These are phyloP conservation scores for Cadophora luteo-olivacea DNA, from an alignment of 2,329 filamentous ascomycete species.

Conservation along the genomic window DNA sequence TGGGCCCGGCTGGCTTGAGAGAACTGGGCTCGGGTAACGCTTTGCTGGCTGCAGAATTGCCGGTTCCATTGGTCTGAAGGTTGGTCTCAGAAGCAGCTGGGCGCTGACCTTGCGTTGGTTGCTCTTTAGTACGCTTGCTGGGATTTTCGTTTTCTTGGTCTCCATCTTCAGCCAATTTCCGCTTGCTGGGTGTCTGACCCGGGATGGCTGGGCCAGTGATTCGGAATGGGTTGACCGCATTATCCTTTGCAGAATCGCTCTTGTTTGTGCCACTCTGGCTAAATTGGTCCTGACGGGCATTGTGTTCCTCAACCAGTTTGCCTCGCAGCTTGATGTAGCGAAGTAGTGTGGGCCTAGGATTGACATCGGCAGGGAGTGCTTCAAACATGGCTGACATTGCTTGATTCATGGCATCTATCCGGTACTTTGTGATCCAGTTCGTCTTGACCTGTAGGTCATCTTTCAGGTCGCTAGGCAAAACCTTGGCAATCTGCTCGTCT, in stretches of 20 bases:
- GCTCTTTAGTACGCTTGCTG: conserved; percentile 35
- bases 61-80: background rate
- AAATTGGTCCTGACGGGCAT: conserved; percentile 4
- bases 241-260: background rate
- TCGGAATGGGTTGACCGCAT: conserved; percentile 11
- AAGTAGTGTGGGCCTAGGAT: conserved; percentile 21
- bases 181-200: conserved; percentile 28
- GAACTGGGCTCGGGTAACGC: background rate
- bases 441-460: conserved; percentile 27
- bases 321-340: conserved; percentile 31
- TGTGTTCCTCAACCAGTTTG: conserved; percentile 26
- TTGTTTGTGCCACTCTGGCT: background rate
- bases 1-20: background rate
- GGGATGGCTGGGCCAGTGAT: background rate
- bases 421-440: conserved; percentile 40
- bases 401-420: conserved; percentile 41
- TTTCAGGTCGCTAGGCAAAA: conserved; percentile 36
- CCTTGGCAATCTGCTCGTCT: conserved; percentile 32
- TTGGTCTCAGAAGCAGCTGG: background rate
- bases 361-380: conserved; percentile 20
- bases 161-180: conserved; percentile 34
- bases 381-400: conserved; percentile 38
- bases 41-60: background rate
- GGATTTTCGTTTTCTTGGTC: conserved; percentile 36
- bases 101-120: background rate